Percentiles rank a stretch among this genome's conserved stretches.
Evolutionary conservation across 495 filamentous ascomycete species (phyloP).

Genomic region (Pseudevernia furfuracea): DNA sequence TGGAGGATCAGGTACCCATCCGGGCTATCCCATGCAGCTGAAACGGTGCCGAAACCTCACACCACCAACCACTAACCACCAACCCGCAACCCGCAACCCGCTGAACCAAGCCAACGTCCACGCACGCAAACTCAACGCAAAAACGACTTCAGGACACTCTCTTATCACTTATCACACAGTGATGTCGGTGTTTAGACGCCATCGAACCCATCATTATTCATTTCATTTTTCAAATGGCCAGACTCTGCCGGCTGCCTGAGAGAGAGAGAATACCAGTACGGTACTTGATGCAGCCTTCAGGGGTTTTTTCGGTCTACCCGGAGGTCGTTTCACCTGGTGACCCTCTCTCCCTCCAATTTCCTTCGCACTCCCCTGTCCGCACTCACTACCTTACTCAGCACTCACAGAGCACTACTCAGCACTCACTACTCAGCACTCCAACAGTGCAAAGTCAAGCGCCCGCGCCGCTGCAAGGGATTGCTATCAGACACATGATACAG

Average conservation of each 20-base stretch:
- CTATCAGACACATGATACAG: too few species aligned
- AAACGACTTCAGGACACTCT: neutral
- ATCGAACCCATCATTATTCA: too few species aligned
- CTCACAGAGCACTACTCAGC: too few species aligned
- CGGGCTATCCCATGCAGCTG: neutral
- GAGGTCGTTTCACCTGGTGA: neutral
- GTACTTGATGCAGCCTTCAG: neutral
- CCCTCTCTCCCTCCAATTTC: neutral
- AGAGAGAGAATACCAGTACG: too few species aligned
- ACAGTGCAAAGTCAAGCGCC: constrained; percentile 1
- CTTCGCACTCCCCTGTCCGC: neutral
- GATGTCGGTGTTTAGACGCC: neutral
- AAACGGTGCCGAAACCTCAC: neutral
- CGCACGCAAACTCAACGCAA: neutral
- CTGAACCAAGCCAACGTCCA: too few species aligned
- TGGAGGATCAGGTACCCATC: neutral
- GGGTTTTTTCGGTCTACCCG: neutral
- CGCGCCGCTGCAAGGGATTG: neutral
- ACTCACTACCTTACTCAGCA: too few species aligned
- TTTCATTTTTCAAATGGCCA: neutral
- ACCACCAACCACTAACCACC: neutral
- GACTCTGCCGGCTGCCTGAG: too few species aligned
- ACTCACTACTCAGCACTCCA: too few species aligned
- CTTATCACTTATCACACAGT: too few species aligned
- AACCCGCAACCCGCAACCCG: too few species aligned